Conservation (phyloP, 2,329 filamentous ascomycete species). For the Aspergillus ruber region DNA sequence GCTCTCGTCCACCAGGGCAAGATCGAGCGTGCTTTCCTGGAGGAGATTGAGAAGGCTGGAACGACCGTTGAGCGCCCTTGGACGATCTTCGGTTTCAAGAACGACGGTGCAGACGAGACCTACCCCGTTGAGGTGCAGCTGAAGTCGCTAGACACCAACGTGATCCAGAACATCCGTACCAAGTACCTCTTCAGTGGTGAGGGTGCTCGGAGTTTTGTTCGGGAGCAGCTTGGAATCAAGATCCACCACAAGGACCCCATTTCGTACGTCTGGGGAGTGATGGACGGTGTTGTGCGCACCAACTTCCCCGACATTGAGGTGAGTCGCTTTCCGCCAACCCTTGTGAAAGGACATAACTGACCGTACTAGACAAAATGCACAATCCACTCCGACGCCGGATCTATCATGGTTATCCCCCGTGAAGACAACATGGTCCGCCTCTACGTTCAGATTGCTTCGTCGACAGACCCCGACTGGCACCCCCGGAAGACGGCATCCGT, state of each 20-base stretch:
- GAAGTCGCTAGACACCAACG: conserved; percentile 67
- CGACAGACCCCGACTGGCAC: conserved; percentile 55
- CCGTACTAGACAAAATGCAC: conserved; percentile 55
- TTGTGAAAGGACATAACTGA: background rate
- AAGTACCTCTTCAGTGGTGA: conserved; percentile 61
- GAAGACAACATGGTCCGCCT: conserved; percentile 46
- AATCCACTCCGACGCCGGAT: conserved; percentile 59
- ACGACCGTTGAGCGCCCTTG: conserved; percentile 53
- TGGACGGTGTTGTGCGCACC: conserved; percentile 59
- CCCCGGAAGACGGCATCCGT: conserved; percentile 55
- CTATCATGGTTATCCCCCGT: conserved; percentile 56
- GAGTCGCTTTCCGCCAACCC: conserved; percentile 9
- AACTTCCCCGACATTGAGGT: conserved; percentile 59
- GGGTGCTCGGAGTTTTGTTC: conserved; percentile 55
- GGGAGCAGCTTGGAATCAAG: conserved; percentile 60
- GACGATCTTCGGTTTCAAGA: conserved; percentile 57
- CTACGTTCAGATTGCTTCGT: conserved; percentile 55
- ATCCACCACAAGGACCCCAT: conserved; percentile 59
- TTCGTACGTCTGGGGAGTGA: conserved; percentile 59
- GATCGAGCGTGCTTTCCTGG: conserved; percentile 57
- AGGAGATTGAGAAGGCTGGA: conserved; percentile 55
- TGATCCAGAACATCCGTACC: conserved; percentile 57
- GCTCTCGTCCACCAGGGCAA: conserved; percentile 57
- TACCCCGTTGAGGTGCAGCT: conserved; percentile 78
- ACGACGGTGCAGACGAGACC: conserved; percentile 54